phyloP scores from a whole-genome alignment of 2,329 filamentous ascomycete species.

The Rhynchosporium graminicola region DNA sequence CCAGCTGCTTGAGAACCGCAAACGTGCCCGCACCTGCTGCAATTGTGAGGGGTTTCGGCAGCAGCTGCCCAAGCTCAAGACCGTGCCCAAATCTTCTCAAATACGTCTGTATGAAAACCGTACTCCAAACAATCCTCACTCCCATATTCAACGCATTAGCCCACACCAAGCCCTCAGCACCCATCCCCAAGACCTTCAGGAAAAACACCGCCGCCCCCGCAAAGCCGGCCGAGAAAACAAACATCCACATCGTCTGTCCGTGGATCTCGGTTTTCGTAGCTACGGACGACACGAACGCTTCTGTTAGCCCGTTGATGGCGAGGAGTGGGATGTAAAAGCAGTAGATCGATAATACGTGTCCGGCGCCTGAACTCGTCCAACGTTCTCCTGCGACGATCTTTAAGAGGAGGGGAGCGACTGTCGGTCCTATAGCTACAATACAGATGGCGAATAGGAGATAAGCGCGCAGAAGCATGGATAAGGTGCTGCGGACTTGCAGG shows the following conservation, averaged over 20 bases:
- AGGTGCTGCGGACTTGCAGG: constrained; percentile 50
- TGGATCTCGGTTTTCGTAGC: constrained; percentile 75
- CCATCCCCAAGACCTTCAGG: constrained; percentile 67
- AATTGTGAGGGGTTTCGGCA: constrained; percentile 49
- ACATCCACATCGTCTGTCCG: constrained; percentile 81
- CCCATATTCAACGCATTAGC: constrained; percentile 91
- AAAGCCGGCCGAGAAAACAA: constrained; percentile 75
- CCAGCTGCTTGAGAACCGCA: constrained; percentile 43
- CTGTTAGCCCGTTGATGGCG: constrained; percentile 86
- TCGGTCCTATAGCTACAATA: constrained; percentile 70
- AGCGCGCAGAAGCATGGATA: constrained; percentile 65
- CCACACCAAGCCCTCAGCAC: constrained; percentile 77
- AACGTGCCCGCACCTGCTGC: constrained; percentile 49
- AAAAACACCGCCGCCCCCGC: constrained; percentile 73
- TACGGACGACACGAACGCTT: constrained; percentile 89
- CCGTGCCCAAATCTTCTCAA: constrained; percentile 51
- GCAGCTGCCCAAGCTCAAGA: constrained; percentile 46
- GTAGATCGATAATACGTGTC: constrained; percentile 73
- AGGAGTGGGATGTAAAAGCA: constrained; percentile 93
- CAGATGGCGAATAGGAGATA: constrained; percentile 75
- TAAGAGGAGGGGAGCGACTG: constrained; percentile 72
- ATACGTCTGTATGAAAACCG: constrained; percentile 67
- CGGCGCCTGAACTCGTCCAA: constrained; percentile 76
- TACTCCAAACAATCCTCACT: constrained; percentile 81
- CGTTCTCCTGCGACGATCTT: constrained; percentile 72